phyloP scores from a whole-genome alignment of 371 early-diverging fungal genomes.

The Apophysomyces trapeziformis region DNA sequence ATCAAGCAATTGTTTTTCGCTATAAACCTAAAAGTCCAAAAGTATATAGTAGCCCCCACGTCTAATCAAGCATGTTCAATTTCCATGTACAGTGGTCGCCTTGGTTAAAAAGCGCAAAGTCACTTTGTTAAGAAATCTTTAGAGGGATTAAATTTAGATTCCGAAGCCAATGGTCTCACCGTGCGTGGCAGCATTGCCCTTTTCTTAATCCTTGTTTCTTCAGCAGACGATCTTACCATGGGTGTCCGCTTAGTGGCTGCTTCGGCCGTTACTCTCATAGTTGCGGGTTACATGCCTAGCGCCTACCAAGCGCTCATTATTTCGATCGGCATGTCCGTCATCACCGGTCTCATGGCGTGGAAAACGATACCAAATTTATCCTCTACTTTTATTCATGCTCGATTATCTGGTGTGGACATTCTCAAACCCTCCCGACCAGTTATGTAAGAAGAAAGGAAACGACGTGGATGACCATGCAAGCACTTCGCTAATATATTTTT shows the following conservation, averaged over 20 bases:
- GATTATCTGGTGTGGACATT: constrained; percentile 82
- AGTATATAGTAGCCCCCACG: too few species aligned
- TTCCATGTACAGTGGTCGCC: too few species aligned
- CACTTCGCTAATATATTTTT: background rate
- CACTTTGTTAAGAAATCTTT: background rate
- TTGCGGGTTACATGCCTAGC: constrained; percentile 27
- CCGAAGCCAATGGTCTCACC: constrained; percentile 11
- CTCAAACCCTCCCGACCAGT: constrained; percentile 75
- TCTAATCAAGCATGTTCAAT: too few species aligned
- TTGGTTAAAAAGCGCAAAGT: too few species aligned
- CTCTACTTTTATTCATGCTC: constrained; percentile 69
- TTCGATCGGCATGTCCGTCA: constrained; percentile 65
- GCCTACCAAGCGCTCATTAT: constrained; percentile 71
- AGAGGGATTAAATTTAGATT: background rate
- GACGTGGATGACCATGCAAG: background rate
- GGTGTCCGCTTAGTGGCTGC: background rate
- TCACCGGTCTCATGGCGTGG: constrained; percentile 69
- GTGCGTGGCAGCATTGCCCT: background rate
- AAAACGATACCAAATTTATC: constrained; percentile 60
- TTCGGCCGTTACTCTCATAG: constrained; percentile 12
- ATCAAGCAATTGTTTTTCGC: too few species aligned
- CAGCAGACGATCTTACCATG: background rate
- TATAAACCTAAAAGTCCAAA: too few species aligned
- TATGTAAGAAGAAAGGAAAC: constrained; percentile 50
- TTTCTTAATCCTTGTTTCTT: background rate